These are phyloP conservation scores for Aureobasidium sp. DNA, from an alignment of 2,329 filamentous ascomycete species.

Conservation along the genomic window DNA sequence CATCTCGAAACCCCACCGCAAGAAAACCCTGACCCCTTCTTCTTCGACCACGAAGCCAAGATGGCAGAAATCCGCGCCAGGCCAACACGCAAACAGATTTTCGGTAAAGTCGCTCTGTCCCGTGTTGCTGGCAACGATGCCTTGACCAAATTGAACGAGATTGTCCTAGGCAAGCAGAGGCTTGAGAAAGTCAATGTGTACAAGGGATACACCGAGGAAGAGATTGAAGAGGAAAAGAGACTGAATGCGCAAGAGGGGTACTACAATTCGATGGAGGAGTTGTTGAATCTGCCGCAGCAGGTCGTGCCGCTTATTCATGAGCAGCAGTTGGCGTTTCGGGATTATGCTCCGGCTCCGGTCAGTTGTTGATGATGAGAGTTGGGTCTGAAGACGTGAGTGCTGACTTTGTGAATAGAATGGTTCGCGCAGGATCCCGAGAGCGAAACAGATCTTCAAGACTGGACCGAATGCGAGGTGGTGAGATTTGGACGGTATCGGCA, in stretches of 20 bases:
- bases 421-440: neutral
- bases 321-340: slow-evolving; percentile 18
- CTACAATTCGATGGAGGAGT: slow-evolving; percentile 17
- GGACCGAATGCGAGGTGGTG: neutral
- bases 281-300: slow-evolving; percentile 17
- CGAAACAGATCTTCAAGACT: neutral
- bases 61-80: slow-evolving; percentile 34
- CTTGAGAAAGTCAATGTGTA: neutral
- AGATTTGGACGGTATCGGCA: too few species aligned
- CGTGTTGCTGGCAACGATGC: slow-evolving; percentile 8
- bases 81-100: slow-evolving; percentile 28
- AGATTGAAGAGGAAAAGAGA: neutral
- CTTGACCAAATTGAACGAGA: neutral
- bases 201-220: neutral
- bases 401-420: neutral
- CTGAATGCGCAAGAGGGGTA: neutral
- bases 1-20: neutral
- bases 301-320: slow-evolving; percentile 18
- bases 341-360: slow-evolving; percentile 12
- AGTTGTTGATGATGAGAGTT: neutral
- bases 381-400: neutral
- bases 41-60: neutral
- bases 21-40: neutral
- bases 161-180: neutral
- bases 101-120: slow-evolving; percentile 17